phyloP scores from a whole-genome alignment of 345 rosid genomes.

The Toxicodendron radicans region DNA sequence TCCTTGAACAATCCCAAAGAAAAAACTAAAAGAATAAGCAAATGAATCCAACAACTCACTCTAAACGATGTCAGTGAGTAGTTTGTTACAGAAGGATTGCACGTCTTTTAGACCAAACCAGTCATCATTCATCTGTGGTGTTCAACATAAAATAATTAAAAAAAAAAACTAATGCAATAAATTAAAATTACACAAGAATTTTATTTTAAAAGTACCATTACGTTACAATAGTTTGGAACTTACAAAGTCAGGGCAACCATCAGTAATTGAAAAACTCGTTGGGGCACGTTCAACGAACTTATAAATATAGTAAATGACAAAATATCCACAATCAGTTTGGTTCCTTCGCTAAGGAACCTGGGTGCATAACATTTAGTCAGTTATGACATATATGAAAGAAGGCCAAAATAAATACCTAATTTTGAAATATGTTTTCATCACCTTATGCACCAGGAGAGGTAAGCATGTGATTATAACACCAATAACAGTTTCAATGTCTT shows the following conservation, averaged over 20 bases:
- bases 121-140: constrained; percentile 41
- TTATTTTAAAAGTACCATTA: not conserved
- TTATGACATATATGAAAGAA: not conserved
- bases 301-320: constrained; percentile 39
- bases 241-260: constrained; percentile 46
- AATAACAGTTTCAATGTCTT: too few species aligned
- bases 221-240: constrained; percentile 13
- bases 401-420: not conserved
- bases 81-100: too few species aligned
- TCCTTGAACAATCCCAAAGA: too few species aligned
- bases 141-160: not conserved
- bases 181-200: not conserved
- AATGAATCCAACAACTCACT: too few species aligned
- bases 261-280: constrained; percentile 26
- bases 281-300: constrained; percentile 41
- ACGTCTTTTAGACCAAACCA: constrained; percentile 37
- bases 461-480: too few species aligned
- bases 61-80: too few species aligned
- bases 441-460: constrained; percentile 49
- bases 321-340: constrained; percentile 41
- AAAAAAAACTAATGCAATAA: not conserved
- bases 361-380: not conserved
- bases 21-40: too few species aligned
- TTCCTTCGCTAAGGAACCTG: constrained; percentile 50
- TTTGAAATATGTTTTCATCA: not conserved